These are phyloP conservation scores for Paecilomyces sp. DNA, from an alignment of 2,329 filamentous ascomycete genomes.

Conservation along the genomic window DNA sequence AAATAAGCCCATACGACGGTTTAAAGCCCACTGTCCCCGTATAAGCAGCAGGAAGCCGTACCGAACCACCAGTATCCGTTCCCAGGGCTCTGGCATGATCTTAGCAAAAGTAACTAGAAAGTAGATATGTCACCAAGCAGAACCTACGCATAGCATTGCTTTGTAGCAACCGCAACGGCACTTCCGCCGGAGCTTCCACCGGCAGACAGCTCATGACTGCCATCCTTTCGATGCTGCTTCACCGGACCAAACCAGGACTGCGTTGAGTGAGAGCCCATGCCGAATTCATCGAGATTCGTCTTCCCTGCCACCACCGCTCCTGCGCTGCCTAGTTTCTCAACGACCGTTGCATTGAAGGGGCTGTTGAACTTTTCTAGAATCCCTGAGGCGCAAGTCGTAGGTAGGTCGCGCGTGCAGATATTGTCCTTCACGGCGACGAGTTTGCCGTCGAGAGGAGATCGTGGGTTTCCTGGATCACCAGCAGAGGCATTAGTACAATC, in stretches of 20 bases:
- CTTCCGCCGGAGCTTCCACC: slow-evolving; percentile 93
- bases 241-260: slow-evolving; percentile 64
- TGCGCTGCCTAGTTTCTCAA: slow-evolving; percentile 56
- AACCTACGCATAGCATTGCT: slow-evolving; percentile 52
- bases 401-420: slow-evolving; percentile 57
- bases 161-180: slow-evolving; percentile 69
- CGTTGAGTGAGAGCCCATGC: slow-evolving; percentile 80
- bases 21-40: slow-evolving; percentile 80
- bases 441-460: slow-evolving; percentile 35
- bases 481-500: background rate
- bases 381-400: slow-evolving; percentile 76
- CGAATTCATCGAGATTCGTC: slow-evolving; percentile 93
- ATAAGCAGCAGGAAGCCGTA: slow-evolving; percentile 81
- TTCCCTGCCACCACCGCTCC: slow-evolving; percentile 66
- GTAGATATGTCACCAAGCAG: background rate
- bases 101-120: slow-evolving; percentile 5
- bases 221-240: slow-evolving; percentile 39
- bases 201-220: slow-evolving; percentile 51
- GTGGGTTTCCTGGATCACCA: slow-evolving; percentile 20
- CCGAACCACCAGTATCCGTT: slow-evolving; percentile 88
- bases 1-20: slow-evolving; percentile 82
- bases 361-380: slow-evolving; percentile 65
- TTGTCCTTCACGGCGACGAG: slow-evolving; percentile 70
- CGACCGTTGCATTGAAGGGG: slow-evolving; percentile 76
- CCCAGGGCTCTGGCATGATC: slow-evolving; percentile 59